Base-by-base conservation (phyloP, 2,329 filamentous ascomycete species). In the Aspergillus chevalieri region DNA sequence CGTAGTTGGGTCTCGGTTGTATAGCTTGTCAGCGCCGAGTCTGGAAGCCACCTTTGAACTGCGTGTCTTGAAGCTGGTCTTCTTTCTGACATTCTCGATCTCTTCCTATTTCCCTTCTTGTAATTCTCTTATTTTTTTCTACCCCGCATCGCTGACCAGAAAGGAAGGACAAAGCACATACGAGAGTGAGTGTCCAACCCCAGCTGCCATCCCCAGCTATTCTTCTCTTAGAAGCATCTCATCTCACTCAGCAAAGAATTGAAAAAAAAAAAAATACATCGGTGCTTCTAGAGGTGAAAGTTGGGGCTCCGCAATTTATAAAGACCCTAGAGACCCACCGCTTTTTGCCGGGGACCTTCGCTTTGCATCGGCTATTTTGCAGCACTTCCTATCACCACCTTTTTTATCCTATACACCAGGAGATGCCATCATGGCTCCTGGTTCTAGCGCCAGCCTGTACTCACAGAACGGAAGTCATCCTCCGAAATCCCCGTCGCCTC, bases 311-410 rank as follows among this genome's bases (percentile, higher is more conserved):
- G 47, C 21, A 38, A 52, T 53, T 54, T 56, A 58, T 58, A 51
- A 57, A 55, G 57, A 42, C 47, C 46, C 28, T 22, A 50, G 38
- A 51, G 59, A 65, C 54, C 66, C 64, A 62, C 64, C 65, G 63
- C 63, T 64, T 65, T 62, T 49, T 57, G 47, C 55, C 62, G 63
- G 17, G 34, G 61, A 59, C 60, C 57, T 58, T 69, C 66, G 66
- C 66, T 69, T 69, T 69, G 66, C 66, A 67, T 69, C 66, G 66
- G 66, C 63, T 52, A 54, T 56, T 61, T 53, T 56, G 56, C 55
- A 60, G 26, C 3, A 30, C 26, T 12, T 30, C 26, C 47, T 49
- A 28, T 41, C 42, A 51, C 55, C 55, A 49, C 43, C 34, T 17
- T 17, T 17, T 41, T 19, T 41, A 17, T 41, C 47, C 52, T 51